A percentile compares a stretch with the other conserved stretches of the same genome.
Evolutionary conservation across 768 basidiomycete genomes (phyloP).

Genomic region (Lentinula aciculospora): DNA sequence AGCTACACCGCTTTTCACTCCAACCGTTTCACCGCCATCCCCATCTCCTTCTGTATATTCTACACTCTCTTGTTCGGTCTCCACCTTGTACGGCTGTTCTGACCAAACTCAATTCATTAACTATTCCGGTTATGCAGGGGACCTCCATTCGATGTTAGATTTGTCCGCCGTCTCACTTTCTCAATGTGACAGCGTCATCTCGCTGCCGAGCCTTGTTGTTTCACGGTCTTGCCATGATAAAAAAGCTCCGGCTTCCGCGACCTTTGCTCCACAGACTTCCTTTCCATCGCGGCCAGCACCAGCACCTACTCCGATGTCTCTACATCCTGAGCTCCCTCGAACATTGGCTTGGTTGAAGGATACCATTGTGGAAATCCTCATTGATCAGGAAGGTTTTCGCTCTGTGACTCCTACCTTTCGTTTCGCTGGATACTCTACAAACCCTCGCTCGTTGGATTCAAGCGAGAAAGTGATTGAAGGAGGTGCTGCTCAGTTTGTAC

Average conservation of each 20-base stretch:
- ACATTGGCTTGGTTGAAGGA: conserved; percentile 49
- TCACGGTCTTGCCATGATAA: conserved; percentile 11
- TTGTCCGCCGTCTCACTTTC: conserved; percentile 6
- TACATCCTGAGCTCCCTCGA: conserved; percentile 22
- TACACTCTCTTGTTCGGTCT: conserved; percentile 6
- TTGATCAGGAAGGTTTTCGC: conserved; percentile 85
- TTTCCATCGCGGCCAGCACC: conserved; percentile 8
- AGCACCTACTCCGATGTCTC: conserved; percentile 9
- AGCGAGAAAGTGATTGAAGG: conserved; percentile 27
- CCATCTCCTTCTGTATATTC: conserved; percentile 21
- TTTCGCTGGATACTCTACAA: conserved; percentile 44
- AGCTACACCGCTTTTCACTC: conserved; percentile 5
- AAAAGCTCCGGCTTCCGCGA: conserved; percentile 5
- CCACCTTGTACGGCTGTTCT: background rate
- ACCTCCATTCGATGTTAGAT: background rate
- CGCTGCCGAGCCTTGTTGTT: background rate
- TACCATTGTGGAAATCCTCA: conserved; percentile 54
- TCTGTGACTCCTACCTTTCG: conserved; percentile 53
- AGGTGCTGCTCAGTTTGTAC: conserved; percentile 62
- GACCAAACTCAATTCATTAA: background rate
- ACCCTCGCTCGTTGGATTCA: conserved; percentile 19
- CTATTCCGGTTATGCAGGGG: background rate
- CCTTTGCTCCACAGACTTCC: background rate
- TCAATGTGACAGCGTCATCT: conserved; percentile 8
- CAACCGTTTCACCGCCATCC: conserved; percentile 22